Evolutionary conservation across 768 basidiomycete genomes (phyloP).

Genomic region (Tulasnella sp.): DNA sequence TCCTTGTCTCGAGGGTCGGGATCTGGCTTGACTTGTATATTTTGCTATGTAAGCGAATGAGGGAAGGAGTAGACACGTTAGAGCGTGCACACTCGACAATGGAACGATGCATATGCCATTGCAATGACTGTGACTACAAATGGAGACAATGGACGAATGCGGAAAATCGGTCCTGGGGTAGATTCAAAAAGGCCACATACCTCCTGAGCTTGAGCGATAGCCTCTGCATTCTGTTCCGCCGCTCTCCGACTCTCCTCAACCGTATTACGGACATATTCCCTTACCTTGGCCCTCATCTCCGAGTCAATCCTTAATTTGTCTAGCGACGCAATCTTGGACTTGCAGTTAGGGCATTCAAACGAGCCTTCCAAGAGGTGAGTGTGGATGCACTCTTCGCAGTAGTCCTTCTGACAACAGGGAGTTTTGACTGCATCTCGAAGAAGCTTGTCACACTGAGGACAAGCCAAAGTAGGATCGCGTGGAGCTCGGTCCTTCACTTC

Average conservation of each 20-base stretch:
- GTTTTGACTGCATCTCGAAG: conserved; percentile 92
- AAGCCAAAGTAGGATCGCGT: conserved; percentile 68
- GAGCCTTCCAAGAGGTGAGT: conserved; percentile 90
- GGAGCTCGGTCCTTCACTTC: conserved; percentile 81
- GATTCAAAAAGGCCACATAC: conserved; percentile 6
- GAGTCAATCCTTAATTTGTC: conserved; percentile 81
- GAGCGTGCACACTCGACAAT: background rate
- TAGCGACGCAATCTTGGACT: conserved; percentile 76
- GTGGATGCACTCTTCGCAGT: conserved; percentile 97
- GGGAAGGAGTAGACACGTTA: background rate
- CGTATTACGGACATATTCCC: conserved; percentile 72
- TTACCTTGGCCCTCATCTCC: conserved; percentile 65
- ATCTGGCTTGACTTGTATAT: background rate
- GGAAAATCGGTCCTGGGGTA: background rate
- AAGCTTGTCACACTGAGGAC: conserved; percentile 85
- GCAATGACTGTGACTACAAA: conserved; percentile 2
- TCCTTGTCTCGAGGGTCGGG: conserved; percentile 30
- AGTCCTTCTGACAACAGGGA: conserved; percentile 84
- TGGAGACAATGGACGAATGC: background rate
- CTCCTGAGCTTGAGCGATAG: conserved; percentile 23
- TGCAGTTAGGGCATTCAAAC: conserved; percentile 88
- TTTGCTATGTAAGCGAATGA: background rate
- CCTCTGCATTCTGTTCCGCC: conserved; percentile 36
- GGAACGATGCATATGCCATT: background rate
- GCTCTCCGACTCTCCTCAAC: conserved; percentile 65